These are phyloP conservation scores for Scedosporium minutisporum DNA, from an alignment of 2,329 filamentous ascomycete genomes.

Conservation along the genomic window DNA sequence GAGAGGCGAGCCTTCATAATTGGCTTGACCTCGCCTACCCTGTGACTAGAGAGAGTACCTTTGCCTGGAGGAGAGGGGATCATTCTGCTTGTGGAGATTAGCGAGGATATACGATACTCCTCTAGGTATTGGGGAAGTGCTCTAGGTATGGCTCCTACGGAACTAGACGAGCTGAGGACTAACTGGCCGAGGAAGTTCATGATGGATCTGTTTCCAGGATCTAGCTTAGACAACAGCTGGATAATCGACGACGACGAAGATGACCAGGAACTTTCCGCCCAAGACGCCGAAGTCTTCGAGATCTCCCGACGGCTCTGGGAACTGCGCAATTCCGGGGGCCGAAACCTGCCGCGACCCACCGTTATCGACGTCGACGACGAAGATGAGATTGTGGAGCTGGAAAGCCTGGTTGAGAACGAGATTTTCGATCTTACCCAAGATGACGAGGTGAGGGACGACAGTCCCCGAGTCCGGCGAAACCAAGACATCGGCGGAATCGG, in stretches of 20 bases:
- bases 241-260: slow-evolving; percentile 3
- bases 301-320: slow-evolving; percentile 1
- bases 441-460: not conserved
- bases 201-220: not conserved
- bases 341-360: not conserved
- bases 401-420: slow-evolving; percentile 3
- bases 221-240: not conserved
- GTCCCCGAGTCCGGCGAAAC: not conserved
- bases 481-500: not conserved
- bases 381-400: slow-evolving; percentile 6
- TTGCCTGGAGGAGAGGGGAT: too few relatives aligned
- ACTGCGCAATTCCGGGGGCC: not conserved
- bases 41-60: too few relatives aligned
- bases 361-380: slow-evolving; percentile 9
- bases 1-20: too few relatives aligned
- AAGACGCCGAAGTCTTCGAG: not conserved
- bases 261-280: not conserved
- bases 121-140: too few relatives aligned
- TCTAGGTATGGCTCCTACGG: too few relatives aligned
- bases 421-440: slow-evolving; percentile 6
- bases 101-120: too few relatives aligned
- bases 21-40: too few relatives aligned
- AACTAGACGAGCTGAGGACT: not conserved
- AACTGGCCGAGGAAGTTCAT: not conserved
- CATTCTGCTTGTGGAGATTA: too few relatives aligned